A percentile compares a stretch with the other conserved stretches of the same genome.
phyloP scores from a whole-genome alignment of 352 stramenopile genomes.

The Pythium sp. region DNA sequence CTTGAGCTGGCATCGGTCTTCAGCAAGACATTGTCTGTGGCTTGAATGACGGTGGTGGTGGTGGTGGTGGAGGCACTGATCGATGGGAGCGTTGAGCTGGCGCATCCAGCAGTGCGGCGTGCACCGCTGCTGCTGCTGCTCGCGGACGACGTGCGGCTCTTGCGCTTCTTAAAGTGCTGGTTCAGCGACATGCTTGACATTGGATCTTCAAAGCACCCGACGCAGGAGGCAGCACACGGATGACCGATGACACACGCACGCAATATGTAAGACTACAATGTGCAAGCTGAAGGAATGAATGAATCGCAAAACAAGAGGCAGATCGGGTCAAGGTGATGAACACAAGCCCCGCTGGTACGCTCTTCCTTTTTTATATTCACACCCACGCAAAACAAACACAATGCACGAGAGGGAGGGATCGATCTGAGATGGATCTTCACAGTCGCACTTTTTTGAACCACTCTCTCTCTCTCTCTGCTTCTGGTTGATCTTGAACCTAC shows the following conservation, averaged over 20 bases:
- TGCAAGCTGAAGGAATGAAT: neutral
- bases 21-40: neutral
- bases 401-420: neutral
- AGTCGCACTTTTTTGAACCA: constrained; percentile 8
- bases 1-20: constrained; percentile 7
- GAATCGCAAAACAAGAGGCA: constrained; percentile 6
- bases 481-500: neutral
- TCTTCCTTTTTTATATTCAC: constrained; percentile 12
- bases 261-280: neutral
- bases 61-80: neutral
- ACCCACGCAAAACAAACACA: neutral
- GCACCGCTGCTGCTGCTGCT: constrained; percentile 3
- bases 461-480: neutral
- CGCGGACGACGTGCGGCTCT: constrained; percentile 37
- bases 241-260: neutral
- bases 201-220: neutral
- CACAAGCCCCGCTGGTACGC: neutral
- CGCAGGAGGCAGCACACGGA: neutral
- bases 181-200: constrained; percentile 45
- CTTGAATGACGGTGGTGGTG: neutral
- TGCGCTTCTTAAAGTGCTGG: constrained; percentile 71
- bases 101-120: neutral
- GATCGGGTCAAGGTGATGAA: neutral
- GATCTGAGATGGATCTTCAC: neutral
- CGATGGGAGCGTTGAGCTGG: neutral